phyloP scores from a whole-genome alignment of 2,329 filamentous ascomycete genomes.

The Ophiosphaerella narmari region DNA sequence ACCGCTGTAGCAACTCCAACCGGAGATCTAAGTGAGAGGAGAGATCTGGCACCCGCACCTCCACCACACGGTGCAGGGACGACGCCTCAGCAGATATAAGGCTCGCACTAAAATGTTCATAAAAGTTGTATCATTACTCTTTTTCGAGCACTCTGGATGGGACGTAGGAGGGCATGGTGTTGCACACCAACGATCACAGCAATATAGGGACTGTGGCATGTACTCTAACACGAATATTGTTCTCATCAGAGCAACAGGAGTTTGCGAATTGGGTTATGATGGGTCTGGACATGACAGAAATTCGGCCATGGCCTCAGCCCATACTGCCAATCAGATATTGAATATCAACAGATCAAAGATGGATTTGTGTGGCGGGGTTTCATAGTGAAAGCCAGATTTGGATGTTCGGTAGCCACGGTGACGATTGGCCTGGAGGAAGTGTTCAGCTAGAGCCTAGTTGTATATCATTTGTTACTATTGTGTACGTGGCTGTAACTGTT shows the following conservation, averaged over 20 bases:
- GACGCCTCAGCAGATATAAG: conserved; percentile 33
- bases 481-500: too few species aligned
- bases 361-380: too few species aligned
- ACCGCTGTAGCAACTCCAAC: conserved; percentile 20
- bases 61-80: conserved; percentile 39
- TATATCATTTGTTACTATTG: too few species aligned
- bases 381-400: too few species aligned
- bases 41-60: conserved; percentile 26
- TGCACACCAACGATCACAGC: too few species aligned
- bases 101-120: neutral
- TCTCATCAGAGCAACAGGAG: neutral
- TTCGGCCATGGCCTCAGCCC: neutral
- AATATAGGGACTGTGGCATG: too few species aligned
- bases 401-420: too few species aligned
- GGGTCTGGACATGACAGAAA: too few species aligned
- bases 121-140: neutral
- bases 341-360: neutral
- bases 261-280: neutral
- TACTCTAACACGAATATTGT: neutral
- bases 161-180: too few species aligned
- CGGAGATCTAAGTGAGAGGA: conserved; percentile 37
- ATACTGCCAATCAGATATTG: conserved; percentile 1
- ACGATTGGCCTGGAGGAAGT: too few species aligned
- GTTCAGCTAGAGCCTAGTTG: too few species aligned
- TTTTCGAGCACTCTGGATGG: neutral